Conservation (phyloP, 176 grass and related monocot genomes). For the Bothriochloa decipiens region DNA sequence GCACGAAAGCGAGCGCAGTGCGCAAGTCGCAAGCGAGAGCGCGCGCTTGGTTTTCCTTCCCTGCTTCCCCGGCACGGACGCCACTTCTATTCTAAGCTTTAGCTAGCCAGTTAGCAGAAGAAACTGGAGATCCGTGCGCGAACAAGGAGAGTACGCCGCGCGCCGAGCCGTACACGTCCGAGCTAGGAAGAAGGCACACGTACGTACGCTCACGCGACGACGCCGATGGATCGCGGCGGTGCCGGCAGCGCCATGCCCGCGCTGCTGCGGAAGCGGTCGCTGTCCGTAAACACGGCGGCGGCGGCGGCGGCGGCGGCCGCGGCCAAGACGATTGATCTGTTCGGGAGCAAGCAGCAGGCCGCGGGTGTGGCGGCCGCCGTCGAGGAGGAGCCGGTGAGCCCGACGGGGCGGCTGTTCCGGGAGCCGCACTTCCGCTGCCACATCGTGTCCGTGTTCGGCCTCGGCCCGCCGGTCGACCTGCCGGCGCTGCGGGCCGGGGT, state of each 20-base stretch:
- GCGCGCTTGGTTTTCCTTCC: not conserved
- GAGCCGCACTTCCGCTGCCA: constrained; percentile 65
- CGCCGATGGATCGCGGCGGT: constrained; percentile 23
- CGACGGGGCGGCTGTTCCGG: constrained; percentile 69
- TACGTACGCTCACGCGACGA: not conserved
- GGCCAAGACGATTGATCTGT: not conserved
- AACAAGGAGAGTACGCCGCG: not conserved
- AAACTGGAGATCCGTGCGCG: not conserved
- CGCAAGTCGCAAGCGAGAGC: not conserved
- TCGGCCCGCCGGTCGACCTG: constrained; percentile 47
- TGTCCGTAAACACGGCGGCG: constrained; percentile 11
- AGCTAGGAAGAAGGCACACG: too few species aligned
- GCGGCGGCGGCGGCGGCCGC: not conserved
- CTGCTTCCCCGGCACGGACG: constrained; percentile 1
- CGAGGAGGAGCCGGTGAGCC: constrained; percentile 68
- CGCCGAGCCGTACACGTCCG: not conserved
- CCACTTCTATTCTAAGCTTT: not conserved
- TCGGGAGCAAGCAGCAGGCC: not conserved
- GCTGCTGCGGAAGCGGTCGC: constrained; percentile 47
- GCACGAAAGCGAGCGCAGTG: not conserved
- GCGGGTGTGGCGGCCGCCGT: not conserved
- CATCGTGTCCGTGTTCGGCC: constrained; percentile 62
- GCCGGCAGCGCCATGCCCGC: not conserved
- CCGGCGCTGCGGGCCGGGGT: constrained; percentile 49
- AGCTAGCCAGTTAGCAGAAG: not conserved